Conservation (phyloP, 495 filamentous ascomycete species). For the Trichoderma orchidacearum region DNA sequence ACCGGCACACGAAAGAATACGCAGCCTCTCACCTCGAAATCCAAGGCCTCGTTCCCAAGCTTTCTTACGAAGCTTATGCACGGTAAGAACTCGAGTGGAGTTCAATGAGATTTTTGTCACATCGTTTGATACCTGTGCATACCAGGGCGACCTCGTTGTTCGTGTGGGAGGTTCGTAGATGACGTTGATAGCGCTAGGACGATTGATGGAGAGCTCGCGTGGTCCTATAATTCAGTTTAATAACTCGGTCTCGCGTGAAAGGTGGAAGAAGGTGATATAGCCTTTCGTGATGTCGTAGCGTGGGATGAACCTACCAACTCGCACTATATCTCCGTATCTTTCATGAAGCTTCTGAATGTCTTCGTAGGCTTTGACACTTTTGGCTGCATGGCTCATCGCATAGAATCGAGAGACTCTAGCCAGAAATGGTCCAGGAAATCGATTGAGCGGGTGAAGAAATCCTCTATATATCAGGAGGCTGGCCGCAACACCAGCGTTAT, state of each 20-base stretch:
- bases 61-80: slow-evolving; percentile 17
- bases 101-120: slow-evolving; percentile 13
- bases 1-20: background rate
- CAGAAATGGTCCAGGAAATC: slow-evolving; percentile 28
- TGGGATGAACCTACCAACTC: slow-evolving; percentile 11
- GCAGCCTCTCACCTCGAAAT: slow-evolving; percentile 11
- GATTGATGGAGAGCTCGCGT: slow-evolving; percentile 20
- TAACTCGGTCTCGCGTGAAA: background rate
- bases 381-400: slow-evolving; percentile 7
- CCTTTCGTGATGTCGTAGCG: background rate
- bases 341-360: slow-evolving; percentile 16
- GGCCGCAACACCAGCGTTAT: background rate
- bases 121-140: slow-evolving; percentile 12
- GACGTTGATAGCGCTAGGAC: slow-evolving; percentile 14
- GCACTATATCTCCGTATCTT: slow-evolving; percentile 25
- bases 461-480: slow-evolving; percentile 32
- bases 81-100: slow-evolving; percentile 9
- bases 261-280: background rate
- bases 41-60: slow-evolving; percentile 20
- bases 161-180: slow-evolving; percentile 19
- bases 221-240: slow-evolving; percentile 7
- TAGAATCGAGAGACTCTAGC: slow-evolving; percentile 24
- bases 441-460: slow-evolving; percentile 30
- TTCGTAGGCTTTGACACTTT: slow-evolving; percentile 13
- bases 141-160: slow-evolving; percentile 23